phyloP scores from a whole-genome alignment of 164 flowering plant genomes.

The Cinnamomum chago region DNA sequence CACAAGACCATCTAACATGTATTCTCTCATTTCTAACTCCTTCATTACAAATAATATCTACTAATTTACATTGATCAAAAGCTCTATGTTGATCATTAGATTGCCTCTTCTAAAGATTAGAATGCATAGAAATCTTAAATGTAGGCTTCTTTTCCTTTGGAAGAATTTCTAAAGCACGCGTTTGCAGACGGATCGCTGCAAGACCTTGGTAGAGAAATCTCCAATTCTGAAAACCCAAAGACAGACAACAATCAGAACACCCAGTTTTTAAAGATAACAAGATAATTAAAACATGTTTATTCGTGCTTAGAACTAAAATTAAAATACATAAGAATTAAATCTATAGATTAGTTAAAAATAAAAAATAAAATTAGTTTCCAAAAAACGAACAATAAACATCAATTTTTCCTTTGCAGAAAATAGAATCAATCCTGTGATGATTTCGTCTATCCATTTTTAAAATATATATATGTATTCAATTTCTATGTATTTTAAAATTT shows the following conservation, averaged over 20 bases:
- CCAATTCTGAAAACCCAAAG: constrained; percentile 3
- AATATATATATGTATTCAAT: too few species aligned
- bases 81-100: too few species aligned
- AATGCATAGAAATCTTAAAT: constrained; percentile 1
- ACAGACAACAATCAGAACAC: too few species aligned
- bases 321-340: too few species aligned
- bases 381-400: too few species aligned
- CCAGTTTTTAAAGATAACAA: too few species aligned
- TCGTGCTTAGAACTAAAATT: too few species aligned
- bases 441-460: too few species aligned
- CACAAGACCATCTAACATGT: background rate
- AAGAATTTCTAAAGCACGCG: background rate
- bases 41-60: background rate
- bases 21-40: background rate
- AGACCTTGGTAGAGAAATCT: constrained; percentile 5
- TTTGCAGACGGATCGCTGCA: background rate
- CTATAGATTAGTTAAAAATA: too few species aligned
- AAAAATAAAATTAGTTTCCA: too few species aligned
- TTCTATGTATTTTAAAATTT: background rate
- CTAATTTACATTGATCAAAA: background rate
- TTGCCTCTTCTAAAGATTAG: background rate
- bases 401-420: too few species aligned
- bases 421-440: background rate
- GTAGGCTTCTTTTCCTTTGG: constrained; percentile 15
- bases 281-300: too few species aligned